Evolutionary conservation across 2,329 filamentous ascomycete genomes (phyloP), one percentile per base, ranked within the genome.

Genomic region (Clonostachys chloroleuca): DNA sequence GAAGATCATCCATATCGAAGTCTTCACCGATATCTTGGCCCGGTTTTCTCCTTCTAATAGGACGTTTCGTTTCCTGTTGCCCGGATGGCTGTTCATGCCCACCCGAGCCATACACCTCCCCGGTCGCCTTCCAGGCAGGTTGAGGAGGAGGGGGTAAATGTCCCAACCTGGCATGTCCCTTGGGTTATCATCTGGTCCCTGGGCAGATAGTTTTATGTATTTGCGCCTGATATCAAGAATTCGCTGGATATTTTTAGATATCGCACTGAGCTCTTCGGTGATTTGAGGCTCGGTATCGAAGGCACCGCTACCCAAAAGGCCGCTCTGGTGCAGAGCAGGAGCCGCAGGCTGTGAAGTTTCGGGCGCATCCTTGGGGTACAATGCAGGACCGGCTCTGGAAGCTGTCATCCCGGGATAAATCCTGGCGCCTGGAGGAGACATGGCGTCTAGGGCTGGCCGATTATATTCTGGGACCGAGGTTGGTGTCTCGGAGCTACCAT

Each of bases 71-170:
- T 16, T 60, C 65, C 44, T 7, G 43, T 40, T 40, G 50, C 34
- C 40, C 56, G 43, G 16, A 44, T 47, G 16, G 45, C 10, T n/a
- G 12, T 30, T n/a, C n/a, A 17, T 18, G 24, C 24, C 9, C 24
- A 30, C 24, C 24, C 7, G 36, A 39, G 34, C 44, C n/a, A 36
- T 40, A 43, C 18, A 48, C 53, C 7, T 49, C 51, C 5, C 46
- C 60, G 57, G 47, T 64, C 57, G 49, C 65, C 58, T 45, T 64
- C 92, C 94, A 97, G 3, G 89, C 89, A 14, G 94, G 94, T 58
- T 95, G 89, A 6, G 92, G 94, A 5, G 92, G 92, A 13, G 89
- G 83, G 94, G 94, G 59, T 97, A 97, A 41, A 99, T 89, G 46
- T 80, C 77, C 92, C 92, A 99, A 44, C 75, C 79, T 1, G 84